Evolutionary conservation across 805 yeast species (phyloP), one percentile per base, ranked within the genome.

Genomic region (Saturnispora gosingensis): DNA sequence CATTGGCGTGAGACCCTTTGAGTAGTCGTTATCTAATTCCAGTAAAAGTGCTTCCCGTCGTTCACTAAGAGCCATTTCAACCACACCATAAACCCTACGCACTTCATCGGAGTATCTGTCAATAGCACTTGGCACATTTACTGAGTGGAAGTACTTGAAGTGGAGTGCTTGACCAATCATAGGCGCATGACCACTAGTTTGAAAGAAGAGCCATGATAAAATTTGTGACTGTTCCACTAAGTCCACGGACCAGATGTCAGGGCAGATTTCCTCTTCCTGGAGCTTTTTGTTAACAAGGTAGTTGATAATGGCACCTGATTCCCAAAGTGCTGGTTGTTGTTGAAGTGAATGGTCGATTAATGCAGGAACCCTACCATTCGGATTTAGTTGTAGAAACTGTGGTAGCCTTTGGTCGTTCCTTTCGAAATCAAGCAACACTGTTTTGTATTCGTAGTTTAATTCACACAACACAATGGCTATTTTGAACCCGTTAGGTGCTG

Each of bases 131-230:
- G 91, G 88, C 2, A 90, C 88, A 50, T 82, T 82, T 54, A 83
- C 83, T 6, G 90, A 78, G 65, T 90, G 97, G 74, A 90, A 88
- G 66, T 87, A 88, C 62, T 90, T 77, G 72, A 90, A 91, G 71
- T 91, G 97, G 59, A 91, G 75, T 8, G 97, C 97, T 68, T 90
- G 97, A 18, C 97, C 97, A 60, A 90, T 86, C 96, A 90, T 90
- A n/a, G 97, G 97, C 0, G 97, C 96, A 65, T 89, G 97, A 6
- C 98, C 97, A 4, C 95, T 85, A 3, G 97, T 88, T 69, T 90
- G 98, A 73, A 90, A 90, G 63, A 88, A 90, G 38, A 91, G 73
- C 97, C 97, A 90, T 6, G 89, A 80, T 54, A 81, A 76, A 53
- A 90, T 88, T 65, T 85, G 91, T 3, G 90, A 76, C 70, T 88